Percentiles rank a stretch among this genome's conserved stretches.
Conservation (phyloP, 768 basidiomycete genomes). For the Auricularia heimuer region DNA sequence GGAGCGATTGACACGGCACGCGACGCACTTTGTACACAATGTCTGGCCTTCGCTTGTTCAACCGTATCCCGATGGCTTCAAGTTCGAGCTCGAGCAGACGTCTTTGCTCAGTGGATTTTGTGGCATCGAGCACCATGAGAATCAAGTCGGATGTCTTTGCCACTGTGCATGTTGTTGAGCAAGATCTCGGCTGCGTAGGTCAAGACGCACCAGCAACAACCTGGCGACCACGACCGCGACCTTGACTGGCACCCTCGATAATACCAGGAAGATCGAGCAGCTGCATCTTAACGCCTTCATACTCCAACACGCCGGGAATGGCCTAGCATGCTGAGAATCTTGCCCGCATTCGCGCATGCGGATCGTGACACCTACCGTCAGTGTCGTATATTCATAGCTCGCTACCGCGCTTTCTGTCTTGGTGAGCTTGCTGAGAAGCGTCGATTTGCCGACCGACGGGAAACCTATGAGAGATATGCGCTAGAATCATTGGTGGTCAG, state of each 20-base stretch:
- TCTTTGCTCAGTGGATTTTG: conserved; percentile 87
- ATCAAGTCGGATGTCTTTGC: conserved; percentile 92
- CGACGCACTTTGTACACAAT: conserved; percentile 66
- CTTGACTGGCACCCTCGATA: conserved; percentile 85
- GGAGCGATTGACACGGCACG: too few species aligned
- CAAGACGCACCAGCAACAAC: conserved; percentile 71
- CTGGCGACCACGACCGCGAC: conserved; percentile 88
- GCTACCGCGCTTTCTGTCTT: conserved; percentile 68
- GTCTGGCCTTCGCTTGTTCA: conserved; percentile 87
- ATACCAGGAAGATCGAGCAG: conserved; percentile 93
- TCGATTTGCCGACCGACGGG: conserved; percentile 94
- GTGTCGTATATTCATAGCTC: conserved; percentile 92
- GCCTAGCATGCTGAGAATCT: conserved; percentile 39
- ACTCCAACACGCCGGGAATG: conserved; percentile 94
- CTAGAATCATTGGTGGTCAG: not conserved
- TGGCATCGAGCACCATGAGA: conserved; percentile 85
- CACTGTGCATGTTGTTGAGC: conserved; percentile 28
- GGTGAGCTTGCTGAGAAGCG: conserved; percentile 83
- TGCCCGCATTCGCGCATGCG: not conserved
- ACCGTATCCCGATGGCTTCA: conserved; percentile 90
- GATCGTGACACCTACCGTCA: conserved; percentile 45
- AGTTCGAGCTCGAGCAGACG: conserved; percentile 83
- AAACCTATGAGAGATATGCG: conserved; percentile 90
- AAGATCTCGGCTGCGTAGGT: not conserved
- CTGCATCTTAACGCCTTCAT: conserved; percentile 89